Base-by-base conservation (phyloP, 345 rosid species). In the Eucalyptus sp. region DNA sequence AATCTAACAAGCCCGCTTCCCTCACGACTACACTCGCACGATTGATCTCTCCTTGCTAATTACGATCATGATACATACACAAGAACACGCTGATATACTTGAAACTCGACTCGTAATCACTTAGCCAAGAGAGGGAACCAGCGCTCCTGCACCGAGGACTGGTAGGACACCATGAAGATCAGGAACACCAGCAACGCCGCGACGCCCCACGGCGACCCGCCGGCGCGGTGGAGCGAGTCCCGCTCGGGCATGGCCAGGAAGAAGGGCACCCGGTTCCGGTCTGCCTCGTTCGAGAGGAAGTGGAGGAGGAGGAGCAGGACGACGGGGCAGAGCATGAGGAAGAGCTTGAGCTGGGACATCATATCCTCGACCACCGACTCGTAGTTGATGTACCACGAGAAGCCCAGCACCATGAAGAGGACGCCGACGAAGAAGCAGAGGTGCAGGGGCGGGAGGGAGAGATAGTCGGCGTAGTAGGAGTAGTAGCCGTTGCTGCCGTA, bases 201-300 rank as follows among this genome's bases (percentile, higher is more conserved):
- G 43, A 91, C 90, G 1, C 92, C 93, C 92, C 92, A 92, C 22
- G 92, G 91, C 22, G 92, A 86, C 14, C 92, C 93, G 44, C 92
- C 93, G 16, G 90, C 90, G 8, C 90, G 87, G 81, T 88, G 90
- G 56, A 88, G 60, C 37, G 90, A 84, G 87, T 88, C 90, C 83
- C 15, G 50, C 90, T 88, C 90, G 31, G 87, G 90, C 46, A 88
- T 49, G 87, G 87, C 7, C 37, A 86, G 66, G 60, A 83, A 31
- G 83, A 22, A 41, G 87, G 90, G 87, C 68, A 85, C 87, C 90
- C 87, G 49, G 7, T 64, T 86, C 56, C 76, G 15, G 58, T 60
- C 87, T 13, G 49, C 81, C 46, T 76, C 83, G 87, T n/a, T 85
- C 25, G 90, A 88, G 80, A 88, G 87, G 84, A 88, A 86, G 60